phyloP scores from a whole-genome alignment of 2,329 filamentous ascomycete genomes.

The Penicillium sp. region DNA sequence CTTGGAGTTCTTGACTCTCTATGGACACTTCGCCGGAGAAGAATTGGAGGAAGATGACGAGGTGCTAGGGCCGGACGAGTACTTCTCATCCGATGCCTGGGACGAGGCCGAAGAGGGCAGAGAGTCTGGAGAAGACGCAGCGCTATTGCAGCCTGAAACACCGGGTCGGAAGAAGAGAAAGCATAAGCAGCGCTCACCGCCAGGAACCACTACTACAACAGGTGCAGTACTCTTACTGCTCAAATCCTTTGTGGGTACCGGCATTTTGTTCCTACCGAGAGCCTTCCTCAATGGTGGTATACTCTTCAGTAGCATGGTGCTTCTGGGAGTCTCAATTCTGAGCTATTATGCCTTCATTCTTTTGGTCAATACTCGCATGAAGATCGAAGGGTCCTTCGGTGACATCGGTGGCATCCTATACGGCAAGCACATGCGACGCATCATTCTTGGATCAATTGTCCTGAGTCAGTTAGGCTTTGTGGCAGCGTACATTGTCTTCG shows the following conservation, averaged over 20 bases:
- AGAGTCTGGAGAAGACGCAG: conserved; percentile 84
- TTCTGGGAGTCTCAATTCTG: conserved; percentile 79
- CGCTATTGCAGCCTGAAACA: conserved; percentile 68
- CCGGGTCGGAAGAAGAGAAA: conserved; percentile 71
- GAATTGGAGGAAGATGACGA: conserved; percentile 96
- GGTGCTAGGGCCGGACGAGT: conserved; percentile 80
- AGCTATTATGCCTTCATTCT: conserved; percentile 98
- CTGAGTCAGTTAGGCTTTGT: conserved; percentile 95
- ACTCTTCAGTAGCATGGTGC: conserved; percentile 89
- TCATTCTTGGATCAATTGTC: conserved; percentile 90
- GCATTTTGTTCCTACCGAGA: conserved; percentile 86
- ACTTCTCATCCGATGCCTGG: conserved; percentile 78
- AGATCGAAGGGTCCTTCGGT: conserved; percentile 90
- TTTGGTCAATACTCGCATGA: conserved; percentile 80
- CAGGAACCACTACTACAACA: conserved; percentile 73
- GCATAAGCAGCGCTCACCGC: conserved; percentile 71
- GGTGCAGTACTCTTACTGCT: conserved; percentile 82
- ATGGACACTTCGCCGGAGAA: conserved; percentile 96
- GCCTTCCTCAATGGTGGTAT: conserved; percentile 96
- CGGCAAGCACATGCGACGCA: conserved; percentile 80
- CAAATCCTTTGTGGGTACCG: conserved; percentile 97
- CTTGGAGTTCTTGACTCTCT: conserved; percentile 90
- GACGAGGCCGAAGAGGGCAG: conserved; percentile 58
- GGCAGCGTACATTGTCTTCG: conserved; percentile 94
- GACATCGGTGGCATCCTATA: conserved; percentile 93